These are phyloP conservation scores for Suillus alpinus DNA, from an alignment of 768 basidiomycete species.

Conservation along the genomic window DNA sequence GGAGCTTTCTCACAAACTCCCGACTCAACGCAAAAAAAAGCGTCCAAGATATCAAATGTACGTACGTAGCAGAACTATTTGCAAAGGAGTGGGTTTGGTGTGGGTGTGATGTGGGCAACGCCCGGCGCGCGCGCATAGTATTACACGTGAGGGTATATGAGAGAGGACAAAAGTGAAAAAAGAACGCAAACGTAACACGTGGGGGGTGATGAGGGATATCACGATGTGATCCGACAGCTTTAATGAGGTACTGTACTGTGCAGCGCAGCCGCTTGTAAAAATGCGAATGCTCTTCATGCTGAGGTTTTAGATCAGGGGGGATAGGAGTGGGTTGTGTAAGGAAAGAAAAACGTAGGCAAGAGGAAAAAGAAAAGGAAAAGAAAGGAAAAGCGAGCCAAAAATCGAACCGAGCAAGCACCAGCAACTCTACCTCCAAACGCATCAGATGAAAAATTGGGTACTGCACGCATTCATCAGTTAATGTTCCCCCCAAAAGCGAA, in stretches of 20 bases:
- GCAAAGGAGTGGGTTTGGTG: slow-evolving; percentile 8
- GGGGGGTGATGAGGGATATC: slow-evolving; percentile 28
- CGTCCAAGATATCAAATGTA: slow-evolving; percentile 14
- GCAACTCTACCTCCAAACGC: slow-evolving; percentile 1
- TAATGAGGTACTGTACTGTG: slow-evolving; percentile 20
- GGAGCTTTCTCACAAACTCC: neutral
- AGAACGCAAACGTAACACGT: slow-evolving; percentile 1
- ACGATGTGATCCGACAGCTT: slow-evolving; percentile 21
- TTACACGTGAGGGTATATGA: slow-evolving; percentile 39
- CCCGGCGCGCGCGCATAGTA: slow-evolving; percentile 26
- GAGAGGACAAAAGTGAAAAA: slow-evolving; percentile 23
- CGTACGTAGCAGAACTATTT: slow-evolving; percentile 9
- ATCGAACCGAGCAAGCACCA: slow-evolving; percentile 3
- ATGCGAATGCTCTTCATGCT: slow-evolving; percentile 11
- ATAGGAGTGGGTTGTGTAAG: slow-evolving; percentile 6
- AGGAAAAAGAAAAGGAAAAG: neutral
- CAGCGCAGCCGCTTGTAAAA: slow-evolving; percentile 19
- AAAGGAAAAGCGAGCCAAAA: slow-evolving; percentile 5
- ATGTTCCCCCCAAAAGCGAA: neutral
- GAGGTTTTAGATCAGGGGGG: slow-evolving; percentile 10
- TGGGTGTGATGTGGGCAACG: slow-evolving; percentile 8
- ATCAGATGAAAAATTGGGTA: slow-evolving; percentile 87
- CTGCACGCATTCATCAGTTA: slow-evolving; percentile 32
- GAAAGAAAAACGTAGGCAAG: neutral
- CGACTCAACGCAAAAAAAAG: slow-evolving; percentile 1